Conservation (phyloP, 1,284 basidiomycete genomes). For the Volvariella volvacea region DNA sequence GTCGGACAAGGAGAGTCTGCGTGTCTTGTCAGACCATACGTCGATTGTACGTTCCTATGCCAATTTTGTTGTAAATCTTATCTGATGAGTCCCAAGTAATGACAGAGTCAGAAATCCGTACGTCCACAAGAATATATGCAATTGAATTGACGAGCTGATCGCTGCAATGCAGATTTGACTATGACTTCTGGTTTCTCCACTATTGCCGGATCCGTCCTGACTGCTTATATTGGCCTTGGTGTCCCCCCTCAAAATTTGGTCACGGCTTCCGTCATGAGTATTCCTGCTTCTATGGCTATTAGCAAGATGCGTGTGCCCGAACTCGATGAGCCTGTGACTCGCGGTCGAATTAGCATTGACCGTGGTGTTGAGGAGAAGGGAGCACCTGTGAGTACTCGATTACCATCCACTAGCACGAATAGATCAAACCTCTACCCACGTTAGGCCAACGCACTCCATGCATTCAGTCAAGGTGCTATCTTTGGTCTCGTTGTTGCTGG, state of each 20-base stretch:
- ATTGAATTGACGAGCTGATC: slow-evolving; percentile 2
- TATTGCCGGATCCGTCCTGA: slow-evolving; percentile 84
- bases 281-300: slow-evolving; percentile 89
- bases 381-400: slow-evolving; percentile 25
- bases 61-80: slow-evolving; percentile 5
- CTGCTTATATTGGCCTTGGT: slow-evolving; percentile 80
- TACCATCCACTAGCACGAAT: background rate
- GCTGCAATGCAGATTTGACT: slow-evolving; percentile 47
- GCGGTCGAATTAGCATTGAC: slow-evolving; percentile 74
- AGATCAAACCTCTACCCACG: slow-evolving; percentile 4
- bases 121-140: slow-evolving; percentile 13
- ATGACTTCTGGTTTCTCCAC: slow-evolving; percentile 93
- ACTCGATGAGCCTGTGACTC: slow-evolving; percentile 78
- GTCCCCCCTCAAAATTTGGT: slow-evolving; percentile 80
- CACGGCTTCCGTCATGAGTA: slow-evolving; percentile 91
- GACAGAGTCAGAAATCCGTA: slow-evolving; percentile 81
- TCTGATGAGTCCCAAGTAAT: slow-evolving; percentile 56
- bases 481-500: slow-evolving; percentile 86
- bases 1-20: slow-evolving; percentile 86
- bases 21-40: slow-evolving; percentile 80
- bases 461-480: slow-evolving; percentile 81
- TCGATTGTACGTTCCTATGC: slow-evolving; percentile 42
- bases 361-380: slow-evolving; percentile 50
- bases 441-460: slow-evolving; percentile 80
- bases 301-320: slow-evolving; percentile 85